Conservation (phyloP, 306 rosid genomes). For the Arachis stenosperma region DNA sequence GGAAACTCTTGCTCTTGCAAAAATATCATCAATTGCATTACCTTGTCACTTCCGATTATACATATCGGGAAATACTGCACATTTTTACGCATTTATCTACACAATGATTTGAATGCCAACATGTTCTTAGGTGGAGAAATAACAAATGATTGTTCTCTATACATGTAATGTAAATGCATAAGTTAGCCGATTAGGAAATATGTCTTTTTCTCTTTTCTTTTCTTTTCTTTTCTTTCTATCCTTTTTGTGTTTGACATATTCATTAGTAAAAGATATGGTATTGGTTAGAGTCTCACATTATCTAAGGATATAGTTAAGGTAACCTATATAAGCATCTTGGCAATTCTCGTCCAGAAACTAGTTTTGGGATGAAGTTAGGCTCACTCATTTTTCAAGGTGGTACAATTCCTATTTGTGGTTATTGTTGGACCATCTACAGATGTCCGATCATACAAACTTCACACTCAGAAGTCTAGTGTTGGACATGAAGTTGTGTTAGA, state of each 20-base stretch:
- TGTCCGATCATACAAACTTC: no score
- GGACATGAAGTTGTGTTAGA: no score
- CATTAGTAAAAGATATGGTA: conserved; percentile 16
- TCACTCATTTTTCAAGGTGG: no score
- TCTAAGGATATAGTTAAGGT: no score
- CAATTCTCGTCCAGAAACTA: no score
- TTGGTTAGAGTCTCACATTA: no score
- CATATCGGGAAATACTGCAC: conserved; percentile 12
- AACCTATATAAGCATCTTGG: no score
- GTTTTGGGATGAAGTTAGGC: no score
- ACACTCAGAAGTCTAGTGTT: no score
- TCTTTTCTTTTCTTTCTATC: no score
- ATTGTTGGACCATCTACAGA: no score
- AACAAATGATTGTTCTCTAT: conserved; percentile 20
- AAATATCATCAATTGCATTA: background rate
- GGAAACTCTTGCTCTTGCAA: conserved; percentile 9
- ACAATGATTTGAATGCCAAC: conserved; percentile 32
- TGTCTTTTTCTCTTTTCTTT: background rate
- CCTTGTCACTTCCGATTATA: conserved; percentile 21
- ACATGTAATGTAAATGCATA: conserved; percentile 26
- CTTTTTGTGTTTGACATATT: conserved; percentile 9
- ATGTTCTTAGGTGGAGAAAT: conserved; percentile 10
- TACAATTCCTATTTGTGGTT: no score
- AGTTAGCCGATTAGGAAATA: conserved; percentile 18
- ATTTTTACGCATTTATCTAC: background rate